Evolutionary conservation across 2,329 filamentous ascomycete species (phyloP).

Genomic region (Aspergillus spinulosporus): DNA sequence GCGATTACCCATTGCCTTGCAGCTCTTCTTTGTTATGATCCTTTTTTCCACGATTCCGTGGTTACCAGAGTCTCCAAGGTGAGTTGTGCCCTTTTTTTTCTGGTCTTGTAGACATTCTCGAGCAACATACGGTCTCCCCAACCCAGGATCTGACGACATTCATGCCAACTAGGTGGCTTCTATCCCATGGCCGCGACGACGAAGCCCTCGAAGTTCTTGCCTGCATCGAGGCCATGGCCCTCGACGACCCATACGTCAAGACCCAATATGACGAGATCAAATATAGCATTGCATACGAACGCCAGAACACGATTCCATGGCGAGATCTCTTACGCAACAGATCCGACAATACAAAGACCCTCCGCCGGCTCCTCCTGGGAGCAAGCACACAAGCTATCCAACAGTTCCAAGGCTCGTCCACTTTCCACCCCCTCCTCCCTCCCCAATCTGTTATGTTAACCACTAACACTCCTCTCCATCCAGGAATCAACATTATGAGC

Average conservation of each 20-base stretch:
- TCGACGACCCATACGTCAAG: constrained; percentile 49
- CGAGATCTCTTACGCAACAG: constrained; percentile 50
- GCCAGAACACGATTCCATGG: constrained; percentile 53
- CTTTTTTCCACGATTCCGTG: constrained; percentile 46
- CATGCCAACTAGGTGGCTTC: constrained; percentile 43
- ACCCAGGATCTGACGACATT: background rate
- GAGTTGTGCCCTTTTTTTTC: background rate
- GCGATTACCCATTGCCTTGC: constrained; percentile 51
- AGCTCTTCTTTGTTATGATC: constrained; percentile 53
- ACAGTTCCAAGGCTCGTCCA: constrained; percentile 38
- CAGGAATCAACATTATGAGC: constrained; percentile 38
- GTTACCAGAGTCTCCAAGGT: constrained; percentile 29
- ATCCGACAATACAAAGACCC: constrained; percentile 45
- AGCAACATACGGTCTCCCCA: background rate
- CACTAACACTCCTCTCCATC: background rate
- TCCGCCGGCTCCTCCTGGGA: constrained; percentile 54
- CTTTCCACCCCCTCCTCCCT: background rate
- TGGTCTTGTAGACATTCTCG: too few species aligned
- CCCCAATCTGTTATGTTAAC: too few species aligned
- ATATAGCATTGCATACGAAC: constrained; percentile 52
- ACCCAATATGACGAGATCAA: constrained; percentile 50
- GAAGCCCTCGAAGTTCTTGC: constrained; percentile 53
- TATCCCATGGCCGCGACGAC: constrained; percentile 43
- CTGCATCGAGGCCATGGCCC: constrained; percentile 48
- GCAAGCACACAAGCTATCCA: constrained; percentile 57